Base-by-base conservation (phyloP, 2,329 filamentous ascomycete species). In the Aspergillus ochraceus region DNA sequence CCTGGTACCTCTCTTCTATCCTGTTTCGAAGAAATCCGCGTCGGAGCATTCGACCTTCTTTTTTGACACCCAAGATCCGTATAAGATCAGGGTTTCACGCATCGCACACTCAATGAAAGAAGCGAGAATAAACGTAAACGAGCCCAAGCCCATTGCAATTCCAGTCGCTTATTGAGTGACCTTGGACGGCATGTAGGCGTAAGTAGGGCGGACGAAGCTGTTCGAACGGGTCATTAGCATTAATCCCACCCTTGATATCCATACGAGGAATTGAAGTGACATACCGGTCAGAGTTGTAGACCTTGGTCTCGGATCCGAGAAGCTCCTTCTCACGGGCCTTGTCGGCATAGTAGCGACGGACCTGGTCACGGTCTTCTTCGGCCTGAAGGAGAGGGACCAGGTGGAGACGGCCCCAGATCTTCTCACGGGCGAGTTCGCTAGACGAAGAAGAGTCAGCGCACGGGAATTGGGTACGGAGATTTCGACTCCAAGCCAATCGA, bases 391-490 rank as follows among this genome's bases (percentile, higher is more conserved):
- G 81, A 60, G 95, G 95, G 72, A 94, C 95, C 65, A 99, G 84
- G 80, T 98, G 88, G 79, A 99, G 96, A 74, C 95, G 90, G 63
- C 91, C 87, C 95, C 95, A 99, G 87, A 97, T 95, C 84, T 98
- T 99, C 76, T 99, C 95, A 70, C 95, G 91, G 64, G 88, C 91
- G 68, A 97, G 88, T 80, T 99, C 95, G 74, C 93, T 97, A 71
- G 14, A 26, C 26, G 26, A 10, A 19, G 17, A 12, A 32, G 26
- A 36, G 12, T 36, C 29, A 39, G 10, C 20, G 12, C 36, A 14
- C 47, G 45, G 54, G n/a, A 29, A 22, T 54, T 32, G 42, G 30
- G 51, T 42, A 49, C 4, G 32, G 12, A 10, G 4, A 17, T 36
- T 36, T 36, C 10, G 5, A 2, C 11, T 11, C 11, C 32, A 36